These are phyloP conservation scores for Pyrenophora tritici-repentis DNA, from an alignment of 2,329 filamentous ascomycete genomes.

Conservation along the genomic window DNA sequence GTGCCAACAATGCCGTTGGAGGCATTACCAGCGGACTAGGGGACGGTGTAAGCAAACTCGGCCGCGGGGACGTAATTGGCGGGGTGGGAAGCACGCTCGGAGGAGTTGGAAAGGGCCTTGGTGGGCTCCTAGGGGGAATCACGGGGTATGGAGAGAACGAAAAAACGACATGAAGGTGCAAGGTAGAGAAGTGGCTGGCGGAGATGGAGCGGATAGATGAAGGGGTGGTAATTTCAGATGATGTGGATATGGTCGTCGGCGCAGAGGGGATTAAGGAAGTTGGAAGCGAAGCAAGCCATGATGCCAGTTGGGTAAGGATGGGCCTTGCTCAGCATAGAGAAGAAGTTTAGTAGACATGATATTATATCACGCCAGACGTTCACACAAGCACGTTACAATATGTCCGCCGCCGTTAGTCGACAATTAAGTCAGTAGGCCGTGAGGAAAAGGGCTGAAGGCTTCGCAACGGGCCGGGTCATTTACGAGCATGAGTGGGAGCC, in stretches of 20 bases:
- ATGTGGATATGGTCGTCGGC: neutral
- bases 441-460: no score
- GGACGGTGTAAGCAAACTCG: conserved; percentile 52
- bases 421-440: no score
- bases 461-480: no score
- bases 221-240: neutral
- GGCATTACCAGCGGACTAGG: conserved; percentile 51
- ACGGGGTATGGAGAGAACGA: conserved; percentile 29
- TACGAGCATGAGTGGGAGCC: no score
- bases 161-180: conserved; percentile 26
- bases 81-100: conserved; percentile 50
- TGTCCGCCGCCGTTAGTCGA: no score
- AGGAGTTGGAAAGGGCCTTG: conserved; percentile 47
- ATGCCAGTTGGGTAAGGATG: no score
- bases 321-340: neutral
- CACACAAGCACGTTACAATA: no score
- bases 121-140: conserved; percentile 44
- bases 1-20: conserved; percentile 48
- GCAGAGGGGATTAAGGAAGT: neutral
- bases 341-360: neutral
- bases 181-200: conserved; percentile 16
- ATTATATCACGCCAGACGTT: neutral
- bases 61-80: conserved; percentile 52
- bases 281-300: no score
- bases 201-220: conserved; percentile 1